These are phyloP conservation scores for Fusarium protoensiforme DNA, from an alignment of 2,329 filamentous ascomycete species.

Conservation along the genomic window DNA sequence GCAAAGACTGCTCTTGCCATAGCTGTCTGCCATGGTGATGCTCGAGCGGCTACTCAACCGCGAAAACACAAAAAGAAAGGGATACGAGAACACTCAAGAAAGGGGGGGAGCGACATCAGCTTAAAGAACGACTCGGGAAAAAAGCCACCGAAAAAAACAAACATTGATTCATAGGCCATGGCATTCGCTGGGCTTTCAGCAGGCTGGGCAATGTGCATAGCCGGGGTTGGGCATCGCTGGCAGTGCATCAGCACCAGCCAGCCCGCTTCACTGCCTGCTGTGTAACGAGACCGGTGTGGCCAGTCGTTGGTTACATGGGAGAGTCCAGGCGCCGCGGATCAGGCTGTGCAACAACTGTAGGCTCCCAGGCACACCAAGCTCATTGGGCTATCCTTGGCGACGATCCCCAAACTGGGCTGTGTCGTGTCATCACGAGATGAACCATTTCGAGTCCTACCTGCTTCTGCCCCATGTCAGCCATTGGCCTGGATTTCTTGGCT, in stretches of 20 bases:
- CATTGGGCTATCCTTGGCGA: neutral
- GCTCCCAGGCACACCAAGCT: neutral
- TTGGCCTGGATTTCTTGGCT: neutral
- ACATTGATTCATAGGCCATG: neutral
- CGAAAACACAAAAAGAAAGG: neutral
- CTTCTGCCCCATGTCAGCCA: neutral
- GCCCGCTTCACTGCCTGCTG: neutral
- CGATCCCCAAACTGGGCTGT: neutral
- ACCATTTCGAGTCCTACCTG: neutral
- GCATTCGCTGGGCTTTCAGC: neutral
- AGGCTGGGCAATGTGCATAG: neutral
- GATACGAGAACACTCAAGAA: neutral
- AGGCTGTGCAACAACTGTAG: neutral
- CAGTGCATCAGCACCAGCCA: neutral
- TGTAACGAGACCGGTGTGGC: neutral
- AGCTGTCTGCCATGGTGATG: neutral
- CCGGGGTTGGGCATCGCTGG: neutral
- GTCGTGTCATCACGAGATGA: neutral
- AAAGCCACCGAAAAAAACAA: neutral
- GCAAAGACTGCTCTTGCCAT: constrained; percentile 8
- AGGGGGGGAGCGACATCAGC: neutral
- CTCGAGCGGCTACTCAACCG: neutral
- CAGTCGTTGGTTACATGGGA: neutral
- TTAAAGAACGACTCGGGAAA: neutral
- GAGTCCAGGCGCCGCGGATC: neutral